Evolutionary conservation across 2,329 filamentous ascomycete genomes (phyloP).

Genomic region (Pleurostoma richardsiae): DNA sequence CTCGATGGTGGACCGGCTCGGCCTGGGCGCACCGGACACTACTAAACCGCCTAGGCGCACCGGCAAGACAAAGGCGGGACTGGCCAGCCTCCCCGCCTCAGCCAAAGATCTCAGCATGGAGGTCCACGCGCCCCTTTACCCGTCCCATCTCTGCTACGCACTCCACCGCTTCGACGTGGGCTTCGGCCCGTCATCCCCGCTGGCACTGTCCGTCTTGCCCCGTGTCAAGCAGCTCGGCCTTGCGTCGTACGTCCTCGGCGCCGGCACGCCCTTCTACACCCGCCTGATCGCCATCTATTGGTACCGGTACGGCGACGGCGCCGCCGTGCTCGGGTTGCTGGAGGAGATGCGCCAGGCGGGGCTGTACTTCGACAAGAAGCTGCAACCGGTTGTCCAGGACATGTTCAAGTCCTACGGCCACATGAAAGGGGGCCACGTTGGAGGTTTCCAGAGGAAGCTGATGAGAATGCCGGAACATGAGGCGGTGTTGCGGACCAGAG

Average conservation of each 20-base stretch:
- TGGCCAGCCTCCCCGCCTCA: background rate
- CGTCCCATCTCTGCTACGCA: constrained; percentile 53
- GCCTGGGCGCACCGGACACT: constrained; percentile 32
- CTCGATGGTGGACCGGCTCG: constrained; percentile 48
- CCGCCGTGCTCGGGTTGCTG: constrained; percentile 49
- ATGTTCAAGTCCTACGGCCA: constrained; percentile 20
- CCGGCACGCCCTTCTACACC: constrained; percentile 66
- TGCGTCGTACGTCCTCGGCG: constrained; percentile 66
- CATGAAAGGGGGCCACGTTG: constrained; percentile 8
- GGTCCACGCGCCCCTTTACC: constrained; percentile 60
- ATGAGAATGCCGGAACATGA: constrained; percentile 32
- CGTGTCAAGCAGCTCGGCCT: constrained; percentile 63
- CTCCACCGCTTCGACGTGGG: constrained; percentile 50
- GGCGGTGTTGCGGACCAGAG: constrained; percentile 16
- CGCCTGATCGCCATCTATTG: constrained; percentile 59
- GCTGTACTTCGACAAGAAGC: constrained; percentile 48
- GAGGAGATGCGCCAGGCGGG: constrained; percentile 63
- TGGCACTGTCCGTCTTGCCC: constrained; percentile 58
- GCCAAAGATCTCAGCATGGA: constrained; percentile 37
- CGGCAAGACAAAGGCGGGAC: background rate
- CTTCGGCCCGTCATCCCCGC: constrained; percentile 53
- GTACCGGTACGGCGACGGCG: constrained; percentile 53
- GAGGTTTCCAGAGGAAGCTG: constrained; percentile 22
- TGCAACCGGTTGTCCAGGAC: constrained; percentile 28
- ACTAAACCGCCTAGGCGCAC: background rate